These are phyloP conservation scores for Silene uniflora DNA, from an alignment of 148 eudicot genomes.

Conservation along the genomic window DNA sequence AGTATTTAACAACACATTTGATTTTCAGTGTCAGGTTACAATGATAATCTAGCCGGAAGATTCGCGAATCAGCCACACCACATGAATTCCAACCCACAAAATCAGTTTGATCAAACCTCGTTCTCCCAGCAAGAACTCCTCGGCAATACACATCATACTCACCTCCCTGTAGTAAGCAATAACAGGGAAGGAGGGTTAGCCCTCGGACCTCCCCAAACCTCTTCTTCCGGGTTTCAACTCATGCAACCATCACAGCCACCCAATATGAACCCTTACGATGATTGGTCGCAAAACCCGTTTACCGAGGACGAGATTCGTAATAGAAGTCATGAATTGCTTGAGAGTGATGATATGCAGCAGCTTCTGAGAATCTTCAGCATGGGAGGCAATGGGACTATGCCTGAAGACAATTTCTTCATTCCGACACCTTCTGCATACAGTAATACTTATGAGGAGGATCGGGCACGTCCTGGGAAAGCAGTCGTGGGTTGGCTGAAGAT, in stretches of 20 bases:
- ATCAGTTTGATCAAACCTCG: slow-evolving; percentile 40
- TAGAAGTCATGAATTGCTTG: slow-evolving; percentile 81
- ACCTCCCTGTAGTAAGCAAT: slow-evolving; percentile 27
- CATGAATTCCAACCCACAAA: slow-evolving; percentile 40
- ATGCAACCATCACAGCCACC: slow-evolving; percentile 44
- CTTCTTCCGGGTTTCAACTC: slow-evolving; percentile 44
- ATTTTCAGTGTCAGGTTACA: slow-evolving; percentile 44
- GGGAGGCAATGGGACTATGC: slow-evolving; percentile 49
- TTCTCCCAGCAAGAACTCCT: slow-evolving; percentile 41
- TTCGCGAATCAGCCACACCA: slow-evolving; percentile 46
- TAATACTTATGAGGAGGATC: slow-evolving; percentile 51
- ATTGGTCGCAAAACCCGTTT: slow-evolving; percentile 61
- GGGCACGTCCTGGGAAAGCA: slow-evolving; percentile 64
- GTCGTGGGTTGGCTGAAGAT: slow-evolving; percentile 93
- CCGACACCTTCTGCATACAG: slow-evolving; percentile 47
- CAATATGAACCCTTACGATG: slow-evolving; percentile 52
- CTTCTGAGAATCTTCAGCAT: slow-evolving; percentile 74
- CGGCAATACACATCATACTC: slow-evolving; percentile 43
- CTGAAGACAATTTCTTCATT: slow-evolving; percentile 58
- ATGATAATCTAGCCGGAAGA: slow-evolving; percentile 42
- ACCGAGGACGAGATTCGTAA: slow-evolving; percentile 87
- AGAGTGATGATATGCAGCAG: slow-evolving; percentile 93
- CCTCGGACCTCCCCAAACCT: slow-evolving; percentile 54
- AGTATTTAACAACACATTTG: background rate
- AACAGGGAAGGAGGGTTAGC: slow-evolving; percentile 49